Conservation (phyloP, 305 asterid genomes). For the Fraxinus velutina region DNA sequence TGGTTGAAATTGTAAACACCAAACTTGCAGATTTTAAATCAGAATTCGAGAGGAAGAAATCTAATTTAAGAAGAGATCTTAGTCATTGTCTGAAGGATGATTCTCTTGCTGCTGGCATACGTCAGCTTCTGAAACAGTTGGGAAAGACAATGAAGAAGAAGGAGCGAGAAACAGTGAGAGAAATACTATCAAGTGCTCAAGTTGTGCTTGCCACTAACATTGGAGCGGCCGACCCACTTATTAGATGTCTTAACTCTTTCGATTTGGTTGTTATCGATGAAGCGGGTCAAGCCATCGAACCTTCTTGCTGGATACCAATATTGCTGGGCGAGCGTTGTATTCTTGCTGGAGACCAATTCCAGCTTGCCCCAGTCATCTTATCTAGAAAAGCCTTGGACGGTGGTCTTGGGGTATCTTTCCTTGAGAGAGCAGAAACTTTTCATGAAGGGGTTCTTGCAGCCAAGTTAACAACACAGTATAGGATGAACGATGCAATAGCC, state of each 20-base stretch:
- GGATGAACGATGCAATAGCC: slow-evolving; percentile 91
- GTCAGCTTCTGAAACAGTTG: slow-evolving; percentile 92
- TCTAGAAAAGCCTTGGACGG: slow-evolving; percentile 93
- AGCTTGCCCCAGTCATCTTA: slow-evolving; percentile 91
- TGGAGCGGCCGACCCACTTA: slow-evolving; percentile 93
- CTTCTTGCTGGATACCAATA: slow-evolving; percentile 96
- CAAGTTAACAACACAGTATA: slow-evolving; percentile 63
- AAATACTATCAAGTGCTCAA: slow-evolving; percentile 67
- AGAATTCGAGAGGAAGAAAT: slow-evolving; percentile 83
- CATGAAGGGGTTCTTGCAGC: slow-evolving; percentile 72
- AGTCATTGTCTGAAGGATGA: slow-evolving; percentile 83
- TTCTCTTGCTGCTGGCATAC: slow-evolving; percentile 95
- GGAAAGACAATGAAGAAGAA: slow-evolving; percentile 87
- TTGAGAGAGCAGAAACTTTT: slow-evolving; percentile 73
- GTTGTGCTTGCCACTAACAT: slow-evolving; percentile 93
- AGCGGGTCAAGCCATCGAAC: slow-evolving; percentile 96
- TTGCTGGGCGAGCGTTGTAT: slow-evolving; percentile 88
- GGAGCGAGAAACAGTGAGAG: slow-evolving; percentile 90
- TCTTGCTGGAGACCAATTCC: slow-evolving; percentile 92
- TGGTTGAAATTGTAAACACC: slow-evolving; percentile 73
- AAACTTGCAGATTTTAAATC: slow-evolving; percentile 68
- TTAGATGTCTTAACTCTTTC: slow-evolving; percentile 64
- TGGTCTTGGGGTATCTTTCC: slow-evolving; percentile 76
- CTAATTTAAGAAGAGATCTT: slow-evolving; percentile 83
- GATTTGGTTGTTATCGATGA: slow-evolving; percentile 93